A percentile compares a stretch with the other conserved stretches of the same genome.
phyloP scores from a whole-genome alignment of 441 rosid genomes.

The Manihot esculenta region DNA sequence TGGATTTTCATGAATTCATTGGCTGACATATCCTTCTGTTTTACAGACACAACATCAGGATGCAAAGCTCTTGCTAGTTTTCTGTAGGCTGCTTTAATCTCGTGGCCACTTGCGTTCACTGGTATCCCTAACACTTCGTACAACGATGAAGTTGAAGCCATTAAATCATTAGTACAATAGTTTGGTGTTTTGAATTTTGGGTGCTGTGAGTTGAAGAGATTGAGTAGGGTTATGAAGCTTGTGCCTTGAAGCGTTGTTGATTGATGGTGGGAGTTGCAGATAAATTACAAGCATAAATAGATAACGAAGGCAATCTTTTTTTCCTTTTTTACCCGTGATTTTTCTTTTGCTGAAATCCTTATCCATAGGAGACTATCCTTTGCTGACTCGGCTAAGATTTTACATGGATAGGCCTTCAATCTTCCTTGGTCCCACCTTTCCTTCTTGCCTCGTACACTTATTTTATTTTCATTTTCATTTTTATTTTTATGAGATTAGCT shows the following conservation, averaged over 20 bases:
- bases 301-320: no score
- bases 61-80: slow-evolving; percentile 45
- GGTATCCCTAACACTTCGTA: slow-evolving; percentile 49
- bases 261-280: no score
- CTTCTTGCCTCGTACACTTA: neutral
- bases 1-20: slow-evolving; percentile 42
- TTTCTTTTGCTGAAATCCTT: slow-evolving; percentile 19
- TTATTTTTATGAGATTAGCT: no score
- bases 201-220: no score
- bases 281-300: no score
- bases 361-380: slow-evolving; percentile 27
- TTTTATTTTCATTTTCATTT: no score
- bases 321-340: neutral
- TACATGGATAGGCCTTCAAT: slow-evolving; percentile 33
- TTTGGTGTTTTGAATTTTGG: neutral
- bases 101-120: slow-evolving; percentile 30
- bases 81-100: slow-evolving; percentile 47
- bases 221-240: no score
- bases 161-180: neutral
- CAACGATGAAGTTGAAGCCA: slow-evolving; percentile 36
- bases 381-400: slow-evolving; percentile 44
- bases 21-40: slow-evolving; percentile 37
- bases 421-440: neutral
- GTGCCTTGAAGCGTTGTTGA: no score
- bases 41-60: slow-evolving; percentile 46